Conservation (phyloP, 1,139 yeast genomes). For the Scheffersomyces segobiensis region DNA sequence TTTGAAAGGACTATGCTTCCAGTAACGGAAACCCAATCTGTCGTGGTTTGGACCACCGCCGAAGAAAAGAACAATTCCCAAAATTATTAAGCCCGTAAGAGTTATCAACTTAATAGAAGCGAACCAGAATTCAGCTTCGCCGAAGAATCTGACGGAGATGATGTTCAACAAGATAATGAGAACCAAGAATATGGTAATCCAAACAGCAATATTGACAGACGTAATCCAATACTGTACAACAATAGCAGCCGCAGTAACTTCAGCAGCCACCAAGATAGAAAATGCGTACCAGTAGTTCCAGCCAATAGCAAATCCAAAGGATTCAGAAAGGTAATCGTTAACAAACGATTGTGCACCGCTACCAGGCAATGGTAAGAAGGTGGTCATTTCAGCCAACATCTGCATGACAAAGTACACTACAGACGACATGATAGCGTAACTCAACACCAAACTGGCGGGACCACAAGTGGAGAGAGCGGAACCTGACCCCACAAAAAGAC, state of each 20-base stretch:
- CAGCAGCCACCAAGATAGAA: constrained; percentile 50
- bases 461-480: constrained; percentile 47
- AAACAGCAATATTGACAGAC: constrained; percentile 49
- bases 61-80: constrained; percentile 41
- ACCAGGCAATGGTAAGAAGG: constrained; percentile 54
- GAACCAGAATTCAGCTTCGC: constrained; percentile 68
- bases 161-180: constrained; percentile 40
- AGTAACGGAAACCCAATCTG: constrained; percentile 54
- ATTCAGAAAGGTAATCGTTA: constrained; percentile 34
- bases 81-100: constrained; percentile 38
- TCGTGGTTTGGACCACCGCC: constrained; percentile 37
- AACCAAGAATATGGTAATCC: constrained; percentile 53
- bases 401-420: constrained; percentile 59
- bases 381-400: constrained; percentile 61
- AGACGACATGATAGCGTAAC: constrained; percentile 50
- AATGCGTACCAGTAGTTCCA: constrained; percentile 52
- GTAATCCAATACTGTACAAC: constrained; percentile 60
- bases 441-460: constrained; percentile 50
- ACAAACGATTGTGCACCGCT: constrained; percentile 42
- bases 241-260: constrained; percentile 54
- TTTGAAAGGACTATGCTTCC: constrained; percentile 59
- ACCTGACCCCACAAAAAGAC: constrained; percentile 50
- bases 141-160: constrained; percentile 52
- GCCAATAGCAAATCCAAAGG: constrained; percentile 50
- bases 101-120: constrained; percentile 51